These are phyloP conservation scores for Capronia americana DNA, from an alignment of 2,329 filamentous ascomycete genomes.

Conservation along the genomic window DNA sequence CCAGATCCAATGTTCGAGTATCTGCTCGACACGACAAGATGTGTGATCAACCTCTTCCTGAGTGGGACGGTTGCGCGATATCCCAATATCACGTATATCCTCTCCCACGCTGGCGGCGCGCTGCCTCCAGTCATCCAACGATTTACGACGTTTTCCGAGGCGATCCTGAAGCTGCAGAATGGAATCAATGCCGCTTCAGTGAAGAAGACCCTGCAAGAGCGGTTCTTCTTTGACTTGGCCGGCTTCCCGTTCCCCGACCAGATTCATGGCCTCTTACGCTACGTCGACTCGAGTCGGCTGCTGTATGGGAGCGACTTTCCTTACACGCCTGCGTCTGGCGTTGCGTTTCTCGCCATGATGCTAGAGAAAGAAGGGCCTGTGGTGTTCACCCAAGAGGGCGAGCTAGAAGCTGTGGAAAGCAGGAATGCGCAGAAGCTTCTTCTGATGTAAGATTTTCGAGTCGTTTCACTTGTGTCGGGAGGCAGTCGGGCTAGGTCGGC, in stretches of 20 bases:
- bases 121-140: conserved; percentile 43
- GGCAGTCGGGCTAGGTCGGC: background rate
- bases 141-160: background rate
- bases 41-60: conserved; percentile 56
- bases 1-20: conserved; percentile 47
- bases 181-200: conserved; percentile 15
- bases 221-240: conserved; percentile 26
- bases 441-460: background rate
- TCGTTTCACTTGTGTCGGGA: background rate
- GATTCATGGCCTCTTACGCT: conserved; percentile 9
- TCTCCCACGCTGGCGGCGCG: conserved; percentile 56
- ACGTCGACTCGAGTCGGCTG: conserved; percentile 12
- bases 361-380: conserved; percentile 13
- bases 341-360: background rate
- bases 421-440: conserved; percentile 18
- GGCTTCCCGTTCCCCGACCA: conserved; percentile 22
- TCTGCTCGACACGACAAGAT: conserved; percentile 59
- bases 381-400: conserved; percentile 7
- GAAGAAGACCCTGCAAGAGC: conserved; percentile 9
- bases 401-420: conserved; percentile 8
- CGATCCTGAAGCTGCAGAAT: conserved; percentile 13
- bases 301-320: conserved; percentile 27
- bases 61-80: conserved; percentile 53
- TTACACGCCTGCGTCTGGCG: conserved; percentile 11
- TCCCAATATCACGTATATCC: conserved; percentile 55